Base-by-base conservation (phyloP, 2,329 filamentous ascomycete species). In the Mollisia scopiformis region DNA sequence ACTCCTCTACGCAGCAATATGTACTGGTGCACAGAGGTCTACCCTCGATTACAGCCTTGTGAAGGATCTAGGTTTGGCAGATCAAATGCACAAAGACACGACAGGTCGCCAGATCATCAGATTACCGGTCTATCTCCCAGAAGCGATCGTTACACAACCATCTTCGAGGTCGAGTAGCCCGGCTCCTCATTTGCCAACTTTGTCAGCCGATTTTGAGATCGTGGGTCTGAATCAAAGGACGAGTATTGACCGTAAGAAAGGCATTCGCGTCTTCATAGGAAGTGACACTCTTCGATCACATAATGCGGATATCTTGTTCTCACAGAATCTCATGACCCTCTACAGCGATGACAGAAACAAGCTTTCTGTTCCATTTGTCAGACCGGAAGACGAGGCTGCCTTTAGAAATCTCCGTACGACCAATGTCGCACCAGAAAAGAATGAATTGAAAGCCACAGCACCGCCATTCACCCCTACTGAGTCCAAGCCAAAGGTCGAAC, bases 241-340 rank as follows among this genome's bases (percentile, higher is more conserved):
- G 13, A 77, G 75, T 46, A 68, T 77, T 2, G 78, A 81, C 30
- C 77, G 78, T 13, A 84, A 84, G 39, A 90, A 87, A 72, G 78
- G 81, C 10, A 91, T 98, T 59, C 90, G 93, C 66, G 89, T 97
- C 55, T 93, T 96, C 72, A 81, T 99, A 60, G 94, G 95, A 39
- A 97, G 92, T 71, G 94, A 98, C 75, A 85, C 92, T 14, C 81
- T 99, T 59, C 86, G 93, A 64, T 83, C 89, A 10, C 92, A 96
- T 72, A 96, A 91, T 66, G 94, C 92, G 25, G 95, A 98, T 73
- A 84, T 99, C 11, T 78, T 98, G 23, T 92, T 99, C 69, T 98
- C 95, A 0, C 91, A 93, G 66, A 97, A 97, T 71, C 89, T 90
- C 65, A 86, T 99, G 80, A 90, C 90, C 0, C 80, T 98, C 28